These are phyloP conservation scores for Diplodia sapinea DNA, from an alignment of 2,329 filamentous ascomycete species.

Conservation along the genomic window DNA sequence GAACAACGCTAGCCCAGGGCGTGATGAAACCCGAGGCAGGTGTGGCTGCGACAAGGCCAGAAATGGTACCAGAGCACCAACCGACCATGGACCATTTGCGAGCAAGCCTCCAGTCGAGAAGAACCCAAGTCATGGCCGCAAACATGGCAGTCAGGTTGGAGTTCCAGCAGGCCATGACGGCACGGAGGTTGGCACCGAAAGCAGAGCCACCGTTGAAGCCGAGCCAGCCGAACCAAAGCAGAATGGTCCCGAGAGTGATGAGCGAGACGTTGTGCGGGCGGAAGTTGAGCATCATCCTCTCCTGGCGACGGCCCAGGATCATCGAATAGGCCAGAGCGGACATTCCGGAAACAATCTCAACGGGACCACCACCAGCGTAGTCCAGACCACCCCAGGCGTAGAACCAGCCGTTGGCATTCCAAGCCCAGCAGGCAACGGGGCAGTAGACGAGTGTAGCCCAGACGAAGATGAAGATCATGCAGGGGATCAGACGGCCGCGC, in stretches of 20 bases:
- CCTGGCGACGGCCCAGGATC: slow-evolving; percentile 93
- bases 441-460: slow-evolving; percentile 99
- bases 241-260: slow-evolving; percentile 91
- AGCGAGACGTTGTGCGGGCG: slow-evolving; percentile 98
- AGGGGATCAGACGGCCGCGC: slow-evolving; percentile 87
- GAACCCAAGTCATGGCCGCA: slow-evolving; percentile 87
- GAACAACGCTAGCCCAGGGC: slow-evolving; percentile 66
- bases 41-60: slow-evolving; percentile 85
- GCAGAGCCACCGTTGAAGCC: slow-evolving; percentile 97
- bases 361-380: slow-evolving; percentile 94
- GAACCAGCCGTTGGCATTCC: slow-evolving; percentile 94
- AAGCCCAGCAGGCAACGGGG: slow-evolving; percentile 94
- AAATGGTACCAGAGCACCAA: slow-evolving; percentile 89
- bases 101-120: slow-evolving; percentile 93
- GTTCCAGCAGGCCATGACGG: slow-evolving; percentile 98
- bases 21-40: slow-evolving; percentile 81
- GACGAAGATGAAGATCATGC: slow-evolving; percentile 93
- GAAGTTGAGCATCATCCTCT: slow-evolving; percentile 96
- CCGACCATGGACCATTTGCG: slow-evolving; percentile 95
- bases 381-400: slow-evolving; percentile 91
- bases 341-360: slow-evolving; percentile 94
- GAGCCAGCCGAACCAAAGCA: slow-evolving; percentile 99
- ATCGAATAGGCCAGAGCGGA: slow-evolving; percentile 93
- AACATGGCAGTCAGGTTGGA: slow-evolving; percentile 92
- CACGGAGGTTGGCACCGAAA: slow-evolving; percentile 92